These are phyloP conservation scores for Trichothecium roseum DNA, from an alignment of 2,329 filamentous ascomycete genomes.

Conservation along the genomic window DNA sequence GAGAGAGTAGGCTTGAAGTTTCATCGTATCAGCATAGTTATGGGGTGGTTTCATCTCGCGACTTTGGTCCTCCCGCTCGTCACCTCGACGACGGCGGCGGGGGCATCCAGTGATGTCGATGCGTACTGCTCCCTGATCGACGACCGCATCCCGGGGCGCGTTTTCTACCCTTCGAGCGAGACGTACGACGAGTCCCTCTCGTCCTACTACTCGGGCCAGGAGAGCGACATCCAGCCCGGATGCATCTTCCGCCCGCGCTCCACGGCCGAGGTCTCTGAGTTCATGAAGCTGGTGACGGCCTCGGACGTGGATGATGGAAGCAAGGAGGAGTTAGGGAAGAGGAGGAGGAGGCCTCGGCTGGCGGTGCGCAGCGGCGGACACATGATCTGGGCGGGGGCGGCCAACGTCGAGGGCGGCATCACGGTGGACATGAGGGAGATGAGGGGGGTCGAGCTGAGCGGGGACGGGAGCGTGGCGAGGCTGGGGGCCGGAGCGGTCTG, in stretches of 20 bases:
- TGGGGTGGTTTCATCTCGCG: no score
- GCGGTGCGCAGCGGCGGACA: constrained; percentile 36
- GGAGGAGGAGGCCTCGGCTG: no score
- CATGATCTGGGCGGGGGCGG: constrained; percentile 26
- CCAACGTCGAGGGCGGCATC: constrained; percentile 23
- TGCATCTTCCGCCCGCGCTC: constrained; percentile 6
- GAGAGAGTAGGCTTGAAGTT: no score
- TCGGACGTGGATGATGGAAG: no score
- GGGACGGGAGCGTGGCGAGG: constrained; percentile 16
- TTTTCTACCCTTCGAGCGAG: no score
- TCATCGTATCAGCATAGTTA: no score
- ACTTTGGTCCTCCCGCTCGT: no score
- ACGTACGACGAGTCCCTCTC: constrained; percentile 3
- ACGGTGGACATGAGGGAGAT: constrained; percentile 25
- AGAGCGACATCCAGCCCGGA: constrained; percentile 24
- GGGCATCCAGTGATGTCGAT: no score
- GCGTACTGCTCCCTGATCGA: no score
- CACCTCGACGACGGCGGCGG: no score
- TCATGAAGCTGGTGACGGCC: constrained; percentile 7
- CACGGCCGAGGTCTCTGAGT: constrained; percentile 9
- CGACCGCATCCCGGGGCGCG: no score
- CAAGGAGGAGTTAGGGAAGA: no score
- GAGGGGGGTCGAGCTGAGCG: constrained; percentile 18
- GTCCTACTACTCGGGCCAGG: constrained; percentile 12
- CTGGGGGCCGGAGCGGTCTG: constrained; percentile 29